Percentiles rank a stretch among this genome's conserved stretches.
Evolutionary conservation across 306 rosid species (phyloP).

Genomic region (Purshia tridentata): DNA sequence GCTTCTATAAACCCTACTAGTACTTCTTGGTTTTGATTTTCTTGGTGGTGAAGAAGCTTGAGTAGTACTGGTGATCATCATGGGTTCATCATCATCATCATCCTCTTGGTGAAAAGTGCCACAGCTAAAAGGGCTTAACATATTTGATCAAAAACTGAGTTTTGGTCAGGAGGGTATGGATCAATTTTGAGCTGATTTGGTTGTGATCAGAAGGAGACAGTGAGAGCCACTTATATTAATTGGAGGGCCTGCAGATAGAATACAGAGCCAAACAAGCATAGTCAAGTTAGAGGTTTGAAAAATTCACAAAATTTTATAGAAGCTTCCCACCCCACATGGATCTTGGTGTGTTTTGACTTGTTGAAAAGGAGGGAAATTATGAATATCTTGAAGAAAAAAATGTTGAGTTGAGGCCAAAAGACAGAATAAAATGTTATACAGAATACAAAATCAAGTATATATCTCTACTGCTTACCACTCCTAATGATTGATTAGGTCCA

Average conservation of each 20-base stretch:
- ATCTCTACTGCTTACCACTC: not conserved
- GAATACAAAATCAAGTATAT: not conserved
- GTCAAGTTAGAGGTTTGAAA: constrained; percentile 6
- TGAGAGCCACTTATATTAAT: not conserved
- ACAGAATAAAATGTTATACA: not conserved
- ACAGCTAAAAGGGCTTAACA: constrained; percentile 50
- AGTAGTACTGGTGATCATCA: not conserved
- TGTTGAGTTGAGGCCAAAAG: constrained; percentile 10
- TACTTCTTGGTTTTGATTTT: constrained; percentile 27
- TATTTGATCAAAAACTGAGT: not conserved
- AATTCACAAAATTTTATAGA: not conserved
- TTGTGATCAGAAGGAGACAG: not conserved
- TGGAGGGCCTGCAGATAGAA: not conserved
- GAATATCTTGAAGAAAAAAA: not conserved
- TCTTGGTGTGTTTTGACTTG: not conserved
- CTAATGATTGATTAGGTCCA: no score
- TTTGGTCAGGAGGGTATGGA: no score
- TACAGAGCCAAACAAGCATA: not conserved
- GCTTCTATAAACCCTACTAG: constrained; percentile 10
- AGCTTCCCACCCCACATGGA: not conserved
- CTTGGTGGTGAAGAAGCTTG: constrained; percentile 40
- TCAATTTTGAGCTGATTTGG: constrained; percentile 2
- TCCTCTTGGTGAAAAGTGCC: constrained; percentile 38
- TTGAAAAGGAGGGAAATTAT: no score
- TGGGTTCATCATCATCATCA: constrained; percentile 36